These are phyloP conservation scores for Fusarium sambucinum DNA, from an alignment of 2,329 filamentous ascomycete genomes.

Conservation along the genomic window DNA sequence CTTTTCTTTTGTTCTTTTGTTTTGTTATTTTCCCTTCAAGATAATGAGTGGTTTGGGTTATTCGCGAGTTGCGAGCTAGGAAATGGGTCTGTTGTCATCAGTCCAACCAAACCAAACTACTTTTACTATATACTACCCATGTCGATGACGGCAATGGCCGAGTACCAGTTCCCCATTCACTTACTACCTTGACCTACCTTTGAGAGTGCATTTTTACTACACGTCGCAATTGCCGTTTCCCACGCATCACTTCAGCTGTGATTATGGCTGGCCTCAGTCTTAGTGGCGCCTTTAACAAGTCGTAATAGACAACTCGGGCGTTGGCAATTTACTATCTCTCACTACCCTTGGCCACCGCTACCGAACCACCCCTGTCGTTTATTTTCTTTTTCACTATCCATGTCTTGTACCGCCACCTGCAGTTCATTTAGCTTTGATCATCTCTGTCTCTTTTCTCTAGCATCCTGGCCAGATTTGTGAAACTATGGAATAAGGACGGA, in stretches of 20 bases:
- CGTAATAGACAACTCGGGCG: constrained; percentile 10
- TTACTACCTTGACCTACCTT: neutral
- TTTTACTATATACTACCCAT: constrained; percentile 24
- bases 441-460: constrained; percentile 32
- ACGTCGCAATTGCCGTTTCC: constrained; percentile 4
- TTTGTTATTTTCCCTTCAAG: neutral
- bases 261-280: constrained; percentile 28
- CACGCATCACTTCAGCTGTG: constrained; percentile 5
- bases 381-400: constrained; percentile 29
- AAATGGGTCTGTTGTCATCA: constrained; percentile 18
- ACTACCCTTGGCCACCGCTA: constrained; percentile 24
- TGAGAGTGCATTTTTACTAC: neutral
- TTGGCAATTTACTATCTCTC: constrained; percentile 26
- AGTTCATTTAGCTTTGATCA: constrained; percentile 19
- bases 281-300: constrained; percentile 17
- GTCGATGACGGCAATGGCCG: constrained; percentile 28
- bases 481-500: constrained; percentile 14
- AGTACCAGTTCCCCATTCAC: constrained; percentile 15
- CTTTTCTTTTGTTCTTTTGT: neutral
- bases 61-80: constrained; percentile 39
- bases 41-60: constrained; percentile 23
- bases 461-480: constrained; percentile 29
- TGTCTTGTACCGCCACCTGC: constrained; percentile 8
- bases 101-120: constrained; percentile 17
- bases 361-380: constrained; percentile 36